Conservation (phyloP, 352 stramenopile genomes). For the Phytophthora hibernalis region DNA sequence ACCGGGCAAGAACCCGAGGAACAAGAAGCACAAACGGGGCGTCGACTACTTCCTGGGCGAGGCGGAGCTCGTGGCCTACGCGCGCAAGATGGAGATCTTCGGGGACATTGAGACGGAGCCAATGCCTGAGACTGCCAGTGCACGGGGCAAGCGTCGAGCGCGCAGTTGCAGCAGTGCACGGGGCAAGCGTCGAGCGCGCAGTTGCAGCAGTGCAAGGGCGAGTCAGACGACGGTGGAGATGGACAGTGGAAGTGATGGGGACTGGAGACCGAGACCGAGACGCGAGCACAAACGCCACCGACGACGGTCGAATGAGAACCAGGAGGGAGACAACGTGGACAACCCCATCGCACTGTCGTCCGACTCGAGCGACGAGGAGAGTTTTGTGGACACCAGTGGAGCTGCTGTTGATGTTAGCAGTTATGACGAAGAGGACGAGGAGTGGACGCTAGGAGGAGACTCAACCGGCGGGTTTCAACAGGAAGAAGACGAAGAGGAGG, state of each 20-base stretch:
- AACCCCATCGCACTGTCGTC: slow-evolving; percentile 38
- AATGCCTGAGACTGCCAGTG: not conserved
- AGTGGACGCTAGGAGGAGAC: slow-evolving; percentile 26
- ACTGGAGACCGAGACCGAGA: slow-evolving; percentile 7
- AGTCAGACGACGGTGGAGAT: slow-evolving; percentile 1
- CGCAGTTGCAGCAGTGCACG: not conserved
- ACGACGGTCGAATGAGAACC: slow-evolving; percentile 13
- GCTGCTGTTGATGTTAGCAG: no score
- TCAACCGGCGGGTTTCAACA: slow-evolving; percentile 23
- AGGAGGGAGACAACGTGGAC: slow-evolving; percentile 15
- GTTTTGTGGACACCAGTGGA: slow-evolving; percentile 11
- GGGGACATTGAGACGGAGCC: slow-evolving; percentile 9
- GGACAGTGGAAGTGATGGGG: slow-evolving; percentile 16
- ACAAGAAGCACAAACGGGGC: slow-evolving; percentile 28
- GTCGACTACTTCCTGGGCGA: slow-evolving; percentile 54
- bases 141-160: not conserved
- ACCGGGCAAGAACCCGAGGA: slow-evolving; percentile 35
- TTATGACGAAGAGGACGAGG: slow-evolving; percentile 18
- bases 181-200: slow-evolving; percentile 23
- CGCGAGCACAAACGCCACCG: slow-evolving; percentile 17
- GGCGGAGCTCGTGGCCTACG: slow-evolving; percentile 44
- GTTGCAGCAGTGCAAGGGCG: slow-evolving; percentile 19
- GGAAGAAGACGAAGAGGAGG: slow-evolving; percentile 34
- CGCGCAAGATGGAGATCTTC: slow-evolving; percentile 41
- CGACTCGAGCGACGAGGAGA: slow-evolving; percentile 30